Evolutionary conservation across 1,284 basidiomycete species (phyloP).

Genomic region (Trichosporon faecale): DNA sequence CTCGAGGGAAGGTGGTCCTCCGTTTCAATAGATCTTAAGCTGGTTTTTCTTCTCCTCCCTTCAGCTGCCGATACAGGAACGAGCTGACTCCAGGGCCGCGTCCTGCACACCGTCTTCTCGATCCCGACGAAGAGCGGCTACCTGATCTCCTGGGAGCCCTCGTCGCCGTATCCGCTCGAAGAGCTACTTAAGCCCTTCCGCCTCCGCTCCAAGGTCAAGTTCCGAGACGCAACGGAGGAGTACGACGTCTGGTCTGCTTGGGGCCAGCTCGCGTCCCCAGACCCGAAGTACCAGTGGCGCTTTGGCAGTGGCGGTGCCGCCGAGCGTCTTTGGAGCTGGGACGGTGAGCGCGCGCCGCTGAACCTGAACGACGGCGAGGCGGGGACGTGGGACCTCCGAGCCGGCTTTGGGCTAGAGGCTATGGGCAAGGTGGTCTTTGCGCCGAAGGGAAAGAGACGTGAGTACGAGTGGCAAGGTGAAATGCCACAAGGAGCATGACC

Average conservation of each 20-base stretch:
- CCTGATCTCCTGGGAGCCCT: conserved; percentile 56
- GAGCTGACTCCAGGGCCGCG: conserved; percentile 66
- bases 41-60: not conserved
- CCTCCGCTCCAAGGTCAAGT: conserved; percentile 81
- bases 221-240: conserved; percentile 69
- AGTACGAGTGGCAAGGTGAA: conserved; percentile 47
- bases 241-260: conserved; percentile 79
- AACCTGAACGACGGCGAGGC: conserved; percentile 35
- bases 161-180: conserved; percentile 62
- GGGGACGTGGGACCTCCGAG: conserved; percentile 64
- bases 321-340: conserved; percentile 45
- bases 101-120: conserved; percentile 83
- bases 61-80: too few relatives aligned
- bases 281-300: conserved; percentile 33
- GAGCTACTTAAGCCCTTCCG: conserved; percentile 62
- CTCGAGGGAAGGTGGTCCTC: too few relatives aligned
- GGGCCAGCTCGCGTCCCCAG: conserved; percentile 51
- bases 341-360: conserved; percentile 20
- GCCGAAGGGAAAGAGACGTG: conserved; percentile 67
- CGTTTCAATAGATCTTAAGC: too few relatives aligned
- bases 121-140: conserved; percentile 57
- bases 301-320: conserved; percentile 46
- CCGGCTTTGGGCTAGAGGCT: conserved; percentile 55
- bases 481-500: too few relatives aligned
- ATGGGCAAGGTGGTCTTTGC: conserved; percentile 73